Evolutionary conservation across 345 rosid genomes (phyloP), one percentile per base, ranked within the genome.

Genomic region (Brassica rapa): DNA sequence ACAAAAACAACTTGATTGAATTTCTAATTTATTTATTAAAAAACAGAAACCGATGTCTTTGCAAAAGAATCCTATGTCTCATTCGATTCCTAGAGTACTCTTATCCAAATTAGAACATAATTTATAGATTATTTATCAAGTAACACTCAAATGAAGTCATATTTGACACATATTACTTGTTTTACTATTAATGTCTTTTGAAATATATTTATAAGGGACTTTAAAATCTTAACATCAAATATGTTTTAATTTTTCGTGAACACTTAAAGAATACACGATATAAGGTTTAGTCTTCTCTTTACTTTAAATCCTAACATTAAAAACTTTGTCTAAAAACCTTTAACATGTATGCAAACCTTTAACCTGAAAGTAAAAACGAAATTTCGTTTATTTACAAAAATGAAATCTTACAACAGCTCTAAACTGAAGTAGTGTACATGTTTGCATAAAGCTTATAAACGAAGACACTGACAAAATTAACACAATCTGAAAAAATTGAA

Each of bases 11-110:
- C 82, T 72, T 59, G 73, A 57, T 66, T 21, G 6, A 19, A 0
- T 39, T 64, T 14, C 0, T 71, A 15, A 15, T 15, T 23, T 49
- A 5, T 21, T 29, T 9, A 23, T 46, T 23, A 27, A 46, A 25
- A 19, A 5, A 32, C 3, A 43, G 8, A 57, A 12, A 29, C 14
- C n/a, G 19, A 2, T 6, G 57, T 53, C 9, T 67, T 33, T 53
- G 25, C 11, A 30, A 57, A 41, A 67, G 70, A 60, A 79, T 79
- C 77, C 70, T 23, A 73, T 79, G 82, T 72, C 29, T 23, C 53
- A 43, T 51, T 55, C 1, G 8, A 63, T 6, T 15, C 56, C n/a
- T 0, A 1, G 41, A 25, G 16, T 55, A 70, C 66, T 46, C 55
- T 1, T 78, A 65, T 72, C 63, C 57, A 53, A 15, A 53, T 15